Percentiles rank a stretch among this genome's conserved stretches.
Conservation (phyloP, 176 grass and related monocot species). For the Eremochloa ophiuroides region DNA sequence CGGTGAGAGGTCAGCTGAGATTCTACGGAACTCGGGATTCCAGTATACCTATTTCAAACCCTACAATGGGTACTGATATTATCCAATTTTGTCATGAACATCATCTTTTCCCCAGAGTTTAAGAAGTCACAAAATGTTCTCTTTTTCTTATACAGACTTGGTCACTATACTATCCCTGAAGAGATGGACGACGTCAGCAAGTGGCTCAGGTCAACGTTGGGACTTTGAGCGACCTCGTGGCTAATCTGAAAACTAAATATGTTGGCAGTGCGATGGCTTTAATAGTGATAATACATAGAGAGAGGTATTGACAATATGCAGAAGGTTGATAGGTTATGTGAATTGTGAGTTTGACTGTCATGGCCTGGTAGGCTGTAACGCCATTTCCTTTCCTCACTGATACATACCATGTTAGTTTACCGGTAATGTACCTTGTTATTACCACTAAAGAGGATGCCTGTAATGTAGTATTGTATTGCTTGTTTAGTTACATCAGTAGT, state of each 20-base stretch:
- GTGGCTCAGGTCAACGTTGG: constrained; percentile 72
- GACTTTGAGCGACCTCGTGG: constrained; percentile 53
- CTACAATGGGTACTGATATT: constrained; percentile 68
- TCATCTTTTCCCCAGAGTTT: background rate
- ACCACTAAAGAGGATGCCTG: constrained; percentile 16
- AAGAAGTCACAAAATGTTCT: background rate
- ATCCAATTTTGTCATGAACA: background rate
- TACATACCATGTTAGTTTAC: constrained; percentile 37
- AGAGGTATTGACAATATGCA: constrained; percentile 40
- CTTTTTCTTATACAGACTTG: constrained; percentile 48
- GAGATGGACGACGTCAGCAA: constrained; percentile 93
- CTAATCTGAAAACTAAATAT: constrained; percentile 11
- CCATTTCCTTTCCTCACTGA: constrained; percentile 22
- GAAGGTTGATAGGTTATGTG: constrained; percentile 40
- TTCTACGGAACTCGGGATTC: constrained; percentile 65
- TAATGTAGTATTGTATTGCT: constrained; percentile 40
- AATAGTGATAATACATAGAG: constrained; percentile 25
- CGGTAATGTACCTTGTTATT: constrained; percentile 24
- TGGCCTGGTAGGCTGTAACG: constrained; percentile 42
- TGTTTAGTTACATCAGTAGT: constrained; percentile 36
- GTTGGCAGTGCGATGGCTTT: background rate
- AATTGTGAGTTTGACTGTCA: constrained; percentile 28
- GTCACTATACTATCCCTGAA: constrained; percentile 91
- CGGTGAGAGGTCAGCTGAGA: constrained; percentile 69
- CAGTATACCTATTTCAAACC: constrained; percentile 53